Evolutionary conservation across 257 asterid genomes (phyloP), one percentile per base, ranked within the genome.

Genomic region (Lantana camara): DNA sequence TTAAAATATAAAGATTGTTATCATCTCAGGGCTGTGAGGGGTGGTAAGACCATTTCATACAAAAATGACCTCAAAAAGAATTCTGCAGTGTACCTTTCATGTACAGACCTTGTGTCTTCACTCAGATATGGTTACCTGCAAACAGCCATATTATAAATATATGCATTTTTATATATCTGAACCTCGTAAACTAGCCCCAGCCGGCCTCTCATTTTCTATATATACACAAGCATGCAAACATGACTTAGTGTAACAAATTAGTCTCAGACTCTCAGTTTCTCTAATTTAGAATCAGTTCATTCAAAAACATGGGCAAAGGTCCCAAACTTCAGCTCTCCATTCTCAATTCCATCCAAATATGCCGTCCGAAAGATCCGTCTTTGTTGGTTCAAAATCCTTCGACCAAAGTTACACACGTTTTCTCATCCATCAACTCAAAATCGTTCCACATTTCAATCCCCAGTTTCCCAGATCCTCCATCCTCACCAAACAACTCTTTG

Each of bases 401-500:
- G 16, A 10, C 40, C 40, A 27, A 27, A 27, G 32, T 27, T 27
- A 5, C 32, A 27, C 32, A 27, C 5, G 2, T 27, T 2, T 27
- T 27, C 32, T 57, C 84, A 37, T 74, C 84, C 46, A 10, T 59
- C 47, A 74, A 72, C 73, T 71, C 78, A 4, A 79, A 70, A 44
- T 20, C 75, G 1, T 64, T 73, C 22, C 84, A 80, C 64, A 52
- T 79, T 50, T 52, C 75, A 9, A 67, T 68, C 61, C 87, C 88
- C 29, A 38, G 35, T n/a, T 74, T 77, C 41, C 91, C 91, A 21
- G 27, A 66, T 23, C 87, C 91, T 1, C 71, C 76, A 15, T 75
- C 68, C 0, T 44, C 71, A 10, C 73, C 67, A 19, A 9, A 49
- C 60, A 35, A 49, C 12, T 8, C 23, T 6, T 20, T 38, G 27